Evolutionary conservation across 2,329 filamentous ascomycete species (phyloP).

Genomic region (Coniochaeta ligniaria): DNA sequence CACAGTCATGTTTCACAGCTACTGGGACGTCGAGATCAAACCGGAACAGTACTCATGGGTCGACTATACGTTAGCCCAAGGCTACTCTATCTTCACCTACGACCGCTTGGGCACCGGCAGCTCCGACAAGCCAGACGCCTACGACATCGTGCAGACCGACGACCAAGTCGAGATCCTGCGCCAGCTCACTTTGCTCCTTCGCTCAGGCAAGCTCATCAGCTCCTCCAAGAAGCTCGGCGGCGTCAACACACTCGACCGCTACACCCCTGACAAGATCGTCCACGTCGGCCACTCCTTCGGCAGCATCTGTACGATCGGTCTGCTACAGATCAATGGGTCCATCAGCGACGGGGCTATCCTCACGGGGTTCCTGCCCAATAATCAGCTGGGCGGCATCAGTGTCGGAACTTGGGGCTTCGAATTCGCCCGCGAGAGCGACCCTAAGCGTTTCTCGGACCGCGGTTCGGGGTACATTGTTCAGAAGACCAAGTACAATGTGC

Average conservation of each 20-base stretch:
- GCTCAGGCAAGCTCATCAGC: slow-evolving; percentile 33
- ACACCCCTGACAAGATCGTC: slow-evolving; percentile 21
- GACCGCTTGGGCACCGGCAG: slow-evolving; percentile 56
- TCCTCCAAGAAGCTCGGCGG: slow-evolving; percentile 14
- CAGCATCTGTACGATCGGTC: slow-evolving; percentile 18
- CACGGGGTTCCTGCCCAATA: slow-evolving; percentile 26
- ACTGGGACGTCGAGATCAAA: slow-evolving; percentile 55
- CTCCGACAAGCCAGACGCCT: slow-evolving; percentile 50
- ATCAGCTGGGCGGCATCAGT: slow-evolving; percentile 9
- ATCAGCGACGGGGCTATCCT: slow-evolving; percentile 29
- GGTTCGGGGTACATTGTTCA: slow-evolving; percentile 16
- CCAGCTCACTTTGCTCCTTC: slow-evolving; percentile 42
- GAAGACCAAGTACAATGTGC: slow-evolving; percentile 16
- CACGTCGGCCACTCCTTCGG: slow-evolving; percentile 19
- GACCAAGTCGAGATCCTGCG: slow-evolving; percentile 47
- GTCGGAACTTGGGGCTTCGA: slow-evolving; percentile 13
- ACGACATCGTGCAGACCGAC: slow-evolving; percentile 48
- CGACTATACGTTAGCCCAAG: slow-evolving; percentile 32
- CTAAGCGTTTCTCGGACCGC: slow-evolving; percentile 11
- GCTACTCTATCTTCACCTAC: slow-evolving; percentile 53
- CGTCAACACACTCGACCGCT: neutral
- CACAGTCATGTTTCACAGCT: slow-evolving; percentile 20
- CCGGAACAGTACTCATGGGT: slow-evolving; percentile 58
- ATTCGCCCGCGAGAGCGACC: slow-evolving; percentile 12
- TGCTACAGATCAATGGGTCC: slow-evolving; percentile 21